These are phyloP conservation scores for Tylopilus cervinicoccineus DNA, from an alignment of 768 basidiomycete genomes.

Conservation along the genomic window DNA sequence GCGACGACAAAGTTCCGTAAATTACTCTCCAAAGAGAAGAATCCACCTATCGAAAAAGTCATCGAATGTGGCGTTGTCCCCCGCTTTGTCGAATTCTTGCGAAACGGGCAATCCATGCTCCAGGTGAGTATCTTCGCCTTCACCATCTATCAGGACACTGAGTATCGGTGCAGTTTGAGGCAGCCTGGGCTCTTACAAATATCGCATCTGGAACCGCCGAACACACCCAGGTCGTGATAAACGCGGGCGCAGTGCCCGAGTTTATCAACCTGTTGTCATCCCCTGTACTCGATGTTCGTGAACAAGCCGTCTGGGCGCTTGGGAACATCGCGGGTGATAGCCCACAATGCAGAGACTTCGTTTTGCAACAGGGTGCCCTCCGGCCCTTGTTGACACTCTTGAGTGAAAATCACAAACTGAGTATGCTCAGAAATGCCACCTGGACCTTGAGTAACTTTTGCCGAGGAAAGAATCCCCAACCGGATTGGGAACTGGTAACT, in stretches of 20 bases:
- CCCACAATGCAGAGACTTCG: conserved; percentile 95
- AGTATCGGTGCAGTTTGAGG: conserved; percentile 68
- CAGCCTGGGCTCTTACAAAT: conserved; percentile 97
- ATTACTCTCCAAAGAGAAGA: conserved; percentile 98
- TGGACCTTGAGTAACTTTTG: conserved; percentile 99
- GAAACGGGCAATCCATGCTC: conserved; percentile 75
- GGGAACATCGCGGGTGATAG: conserved; percentile 99
- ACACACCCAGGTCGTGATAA: conserved; percentile 97
- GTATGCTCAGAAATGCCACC: conserved; percentile 97
- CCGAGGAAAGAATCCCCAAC: conserved; percentile 95
- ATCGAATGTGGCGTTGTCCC: conserved; percentile 97
- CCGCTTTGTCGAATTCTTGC: conserved; percentile 94
- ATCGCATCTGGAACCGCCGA: conserved; percentile 98
- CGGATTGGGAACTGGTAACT: conserved; percentile 93
- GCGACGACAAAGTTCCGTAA: conserved; percentile 99
- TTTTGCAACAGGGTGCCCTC: conserved; percentile 89
- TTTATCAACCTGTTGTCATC: conserved; percentile 97
- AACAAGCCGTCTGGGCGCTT: conserved; percentile 99
- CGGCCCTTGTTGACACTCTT: conserved; percentile 85
- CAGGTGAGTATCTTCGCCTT: conserved; percentile 47
- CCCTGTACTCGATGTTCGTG: conserved; percentile 92
- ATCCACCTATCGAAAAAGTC: conserved; percentile 97
- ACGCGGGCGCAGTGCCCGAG: conserved; percentile 89
- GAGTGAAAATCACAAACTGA: conserved; percentile 97
- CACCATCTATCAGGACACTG: conserved; percentile 4